Evolutionary conservation across 2,329 filamentous ascomycete genomes (phyloP).

Genomic region (Passalora sequoiae): DNA sequence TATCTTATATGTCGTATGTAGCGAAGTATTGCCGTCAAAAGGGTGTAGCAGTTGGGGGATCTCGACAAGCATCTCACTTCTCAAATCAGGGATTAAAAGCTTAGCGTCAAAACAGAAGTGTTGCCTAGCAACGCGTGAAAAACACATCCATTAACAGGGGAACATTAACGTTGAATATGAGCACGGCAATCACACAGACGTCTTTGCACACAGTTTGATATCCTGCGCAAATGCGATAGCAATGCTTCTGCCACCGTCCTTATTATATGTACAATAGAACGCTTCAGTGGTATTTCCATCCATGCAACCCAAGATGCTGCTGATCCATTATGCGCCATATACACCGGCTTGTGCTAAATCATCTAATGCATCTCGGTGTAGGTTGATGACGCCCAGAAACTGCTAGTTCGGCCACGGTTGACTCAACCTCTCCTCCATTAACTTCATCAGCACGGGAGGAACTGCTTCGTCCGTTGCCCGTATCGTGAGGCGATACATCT

Average conservation of each 20-base stretch:
- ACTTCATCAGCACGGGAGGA: slow-evolving; percentile 69
- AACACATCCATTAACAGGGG: no score
- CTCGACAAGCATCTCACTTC: no score
- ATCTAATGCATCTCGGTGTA: not conserved
- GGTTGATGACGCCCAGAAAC: not conserved
- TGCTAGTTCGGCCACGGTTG: slow-evolving; percentile 32
- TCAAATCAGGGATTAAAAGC: no score
- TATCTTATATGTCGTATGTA: no score
- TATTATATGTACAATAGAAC: not conserved
- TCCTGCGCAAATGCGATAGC: no score
- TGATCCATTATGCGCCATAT: not conserved
- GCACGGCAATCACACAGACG: no score
- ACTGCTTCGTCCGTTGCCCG: slow-evolving; percentile 89
- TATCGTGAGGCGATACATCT: slow-evolving; percentile 96
- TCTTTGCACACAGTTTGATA: no score
- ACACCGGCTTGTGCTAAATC: not conserved
- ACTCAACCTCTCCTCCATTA: slow-evolving; percentile 80
- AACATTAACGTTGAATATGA: no score
- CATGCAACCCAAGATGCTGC: not conserved
- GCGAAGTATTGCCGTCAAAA: no score
- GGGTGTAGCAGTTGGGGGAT: no score
- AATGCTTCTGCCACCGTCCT: not conserved
- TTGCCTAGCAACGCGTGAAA: no score
- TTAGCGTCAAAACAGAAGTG: no score
- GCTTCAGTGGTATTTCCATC: slow-evolving; percentile 1